A percentile compares a stretch with the other conserved stretches of the same genome.
Conservation (phyloP, 768 basidiomycete species). For the Cystobasidium tubakii region DNA sequence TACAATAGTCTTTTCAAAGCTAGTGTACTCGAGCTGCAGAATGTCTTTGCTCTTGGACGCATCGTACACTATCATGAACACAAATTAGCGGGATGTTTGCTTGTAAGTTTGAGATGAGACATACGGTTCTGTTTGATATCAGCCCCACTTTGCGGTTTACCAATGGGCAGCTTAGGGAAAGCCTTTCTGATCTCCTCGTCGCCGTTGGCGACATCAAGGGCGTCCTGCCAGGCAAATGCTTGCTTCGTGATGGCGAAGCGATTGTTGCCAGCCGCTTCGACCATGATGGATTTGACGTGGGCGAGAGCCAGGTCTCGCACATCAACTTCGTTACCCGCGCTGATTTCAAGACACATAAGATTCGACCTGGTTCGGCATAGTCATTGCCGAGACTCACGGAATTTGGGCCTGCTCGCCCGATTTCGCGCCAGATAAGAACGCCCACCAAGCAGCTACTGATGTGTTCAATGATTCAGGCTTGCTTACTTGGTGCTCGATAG, state of each 20-base stretch:
- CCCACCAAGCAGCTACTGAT: conserved; percentile 22
- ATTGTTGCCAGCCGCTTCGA: conserved; percentile 44
- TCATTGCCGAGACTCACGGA: not conserved
- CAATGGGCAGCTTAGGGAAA: conserved; percentile 22
- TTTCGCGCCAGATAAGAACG: conserved; percentile 11
- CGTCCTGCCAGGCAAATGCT: conserved; percentile 16
- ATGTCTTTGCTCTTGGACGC: conserved; percentile 23
- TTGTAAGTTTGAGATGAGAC: not conserved
- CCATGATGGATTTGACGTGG: conserved; percentile 43
- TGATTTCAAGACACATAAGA: not conserved
- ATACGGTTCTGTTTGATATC: conserved; percentile 26
- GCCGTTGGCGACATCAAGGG: conserved; percentile 2
- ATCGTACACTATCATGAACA: conserved; percentile 17
- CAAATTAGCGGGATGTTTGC: not conserved
- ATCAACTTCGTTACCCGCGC: conserved; percentile 29
- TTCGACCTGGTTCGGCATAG: no score
- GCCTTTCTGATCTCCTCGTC: not conserved
- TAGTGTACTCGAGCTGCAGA: conserved; percentile 4
- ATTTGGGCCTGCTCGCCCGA: not conserved
- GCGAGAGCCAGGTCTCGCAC: conserved; percentile 25
- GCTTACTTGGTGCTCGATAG: conserved; percentile 16
- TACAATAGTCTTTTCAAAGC: conserved; percentile 21
- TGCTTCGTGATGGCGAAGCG: conserved; percentile 53
- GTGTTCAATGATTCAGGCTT: conserved; percentile 30
- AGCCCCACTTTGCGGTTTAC: not conserved